Conservation (phyloP, 108 stramenopile genomes). For the Licmophora abbreviata region DNA sequence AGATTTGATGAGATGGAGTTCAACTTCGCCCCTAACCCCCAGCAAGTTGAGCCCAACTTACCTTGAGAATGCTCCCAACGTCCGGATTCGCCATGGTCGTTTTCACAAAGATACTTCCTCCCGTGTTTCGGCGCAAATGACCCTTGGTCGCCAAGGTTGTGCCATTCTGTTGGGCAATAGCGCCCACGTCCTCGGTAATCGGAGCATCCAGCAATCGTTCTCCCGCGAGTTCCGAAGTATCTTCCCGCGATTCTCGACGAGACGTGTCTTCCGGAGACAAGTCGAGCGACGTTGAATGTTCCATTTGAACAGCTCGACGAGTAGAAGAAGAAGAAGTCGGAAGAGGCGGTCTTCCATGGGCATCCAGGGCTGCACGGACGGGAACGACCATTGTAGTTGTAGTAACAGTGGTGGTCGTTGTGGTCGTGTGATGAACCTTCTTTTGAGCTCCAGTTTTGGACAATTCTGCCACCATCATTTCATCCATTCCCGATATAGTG, state of each 20-base stretch:
- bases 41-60: slow-evolving; percentile 2
- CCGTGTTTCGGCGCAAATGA: slow-evolving; percentile 72
- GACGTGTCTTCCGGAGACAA: slow-evolving; percentile 8
- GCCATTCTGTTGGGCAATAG: background rate
- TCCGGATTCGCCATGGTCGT: slow-evolving; percentile 88
- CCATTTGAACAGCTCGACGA: slow-evolving; percentile 1
- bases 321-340: slow-evolving; percentile 1
- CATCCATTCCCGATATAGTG: slow-evolving; percentile 63
- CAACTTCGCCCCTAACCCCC: no score
- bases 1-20: no score
- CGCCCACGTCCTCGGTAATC: background rate
- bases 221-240: slow-evolving; percentile 3
- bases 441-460: background rate
- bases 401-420: background rate
- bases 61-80: slow-evolving; percentile 87
- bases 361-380: background rate
- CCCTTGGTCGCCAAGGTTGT: slow-evolving; percentile 14
- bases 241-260: background rate
- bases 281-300: no score
- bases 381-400: background rate
- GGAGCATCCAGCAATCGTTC: slow-evolving; percentile 4
- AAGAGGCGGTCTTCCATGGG: slow-evolving; percentile 19
- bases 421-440: background rate
- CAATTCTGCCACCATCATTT: slow-evolving; percentile 36
- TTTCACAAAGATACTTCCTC: slow-evolving; percentile 83